Evolutionary conservation across 2,329 filamentous ascomycete genomes (phyloP).

Genomic region (Nigrospora oryzae): DNA sequence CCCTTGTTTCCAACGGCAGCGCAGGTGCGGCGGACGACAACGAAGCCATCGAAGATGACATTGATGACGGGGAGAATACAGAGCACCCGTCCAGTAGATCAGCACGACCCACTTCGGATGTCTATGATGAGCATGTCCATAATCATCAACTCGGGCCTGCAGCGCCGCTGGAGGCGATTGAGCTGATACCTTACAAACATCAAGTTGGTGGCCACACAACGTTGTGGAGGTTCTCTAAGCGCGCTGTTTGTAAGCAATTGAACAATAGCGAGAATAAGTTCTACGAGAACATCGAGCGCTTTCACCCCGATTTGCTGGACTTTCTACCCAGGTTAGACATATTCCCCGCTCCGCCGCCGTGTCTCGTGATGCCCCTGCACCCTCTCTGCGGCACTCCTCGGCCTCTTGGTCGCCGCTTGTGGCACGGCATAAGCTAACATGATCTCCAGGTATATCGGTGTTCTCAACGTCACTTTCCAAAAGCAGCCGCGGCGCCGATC

Average conservation of each 20-base stretch:
- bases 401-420: no score
- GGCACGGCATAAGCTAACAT: constrained; percentile 10
- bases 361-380: no score
- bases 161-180: constrained; percentile 77
- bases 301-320: constrained; percentile 80
- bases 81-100: constrained; percentile 23
- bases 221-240: constrained; percentile 87
- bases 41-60: constrained; percentile 31
- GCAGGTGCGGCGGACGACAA: constrained; percentile 19
- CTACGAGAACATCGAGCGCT: constrained; percentile 89
- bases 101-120: constrained; percentile 29
- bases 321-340: constrained; percentile 72
- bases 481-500: constrained; percentile 66
- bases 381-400: no score
- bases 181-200: constrained; percentile 93
- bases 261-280: constrained; percentile 99
- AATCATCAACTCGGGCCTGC: constrained; percentile 42
- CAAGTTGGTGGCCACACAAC: constrained; percentile 97
- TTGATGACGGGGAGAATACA: constrained; percentile 23
- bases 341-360: no score
- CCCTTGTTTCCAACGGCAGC: constrained; percentile 5
- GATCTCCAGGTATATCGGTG: constrained; percentile 75
- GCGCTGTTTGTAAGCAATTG: constrained; percentile 94
- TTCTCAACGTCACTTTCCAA: constrained; percentile 91
- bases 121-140: constrained; percentile 40